Base-by-base conservation (phyloP, 176 grass and related monocot genomes). In the Triticum dicoccoides region DNA sequence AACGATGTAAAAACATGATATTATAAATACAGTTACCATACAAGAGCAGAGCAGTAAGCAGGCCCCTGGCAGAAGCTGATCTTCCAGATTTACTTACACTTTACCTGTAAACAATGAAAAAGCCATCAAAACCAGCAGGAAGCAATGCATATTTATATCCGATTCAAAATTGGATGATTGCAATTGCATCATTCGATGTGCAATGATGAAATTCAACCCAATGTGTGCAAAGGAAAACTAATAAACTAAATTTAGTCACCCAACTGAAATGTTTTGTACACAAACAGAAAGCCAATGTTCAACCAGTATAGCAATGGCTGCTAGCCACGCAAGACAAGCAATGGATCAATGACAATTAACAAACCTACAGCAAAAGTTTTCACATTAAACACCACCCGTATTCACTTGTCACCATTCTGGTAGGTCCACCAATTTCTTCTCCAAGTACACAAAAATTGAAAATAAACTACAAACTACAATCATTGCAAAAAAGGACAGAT, bases 41-140 rank as follows among this genome's bases (percentile, higher is more conserved):
- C 37, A 35, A 49, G 61, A 86, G 34, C 51, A 54, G 56, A 59
- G 20, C 5, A 61, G 1, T 32, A 14, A 84, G 69, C 38, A 39
- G 29, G 80, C 76, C 65, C 62, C 61, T 69, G 51, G 21, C 17
- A 62, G 47, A 80, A 61, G 81, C 56, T 18, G 63, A n/a, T 63
- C 49, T 32, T 86, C 84, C 83, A 54, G 18, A 45, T 81, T 88
- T 52, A 91, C 96, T 96, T 92, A 98, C 96, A 89, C 92, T 98
- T 98, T 98, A 52, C 96, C 96, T 98, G 90, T 83, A 93, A 94
- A 91, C 65, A 83, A 86, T 73, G 49, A 82, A 87, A 65, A 64
- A 66, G 13, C 70, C 14, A 80, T 87, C 33, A 87, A 84, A 80
- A 85, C 11, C 69, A 70, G 61, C 32, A 79, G 25, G 74, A 84